phyloP scores from a whole-genome alignment of 2,329 filamentous ascomycete genomes.

The Myotisia sp. region DNA sequence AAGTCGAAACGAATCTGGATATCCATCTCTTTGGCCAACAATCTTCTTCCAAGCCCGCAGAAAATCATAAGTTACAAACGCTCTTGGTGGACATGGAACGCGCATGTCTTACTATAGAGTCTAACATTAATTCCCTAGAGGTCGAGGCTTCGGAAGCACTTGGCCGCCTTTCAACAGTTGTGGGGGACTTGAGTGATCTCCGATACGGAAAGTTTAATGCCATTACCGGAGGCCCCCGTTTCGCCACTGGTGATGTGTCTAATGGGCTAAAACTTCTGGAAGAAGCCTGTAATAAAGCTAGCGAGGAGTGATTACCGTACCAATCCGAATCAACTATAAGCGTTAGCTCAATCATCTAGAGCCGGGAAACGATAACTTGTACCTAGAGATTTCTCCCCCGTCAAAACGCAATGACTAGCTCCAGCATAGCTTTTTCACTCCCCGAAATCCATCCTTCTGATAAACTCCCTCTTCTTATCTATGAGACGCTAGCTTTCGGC shows the following conservation, averaged over 20 bases:
- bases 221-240: slow-evolving; percentile 39
- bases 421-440: too few relatives aligned
- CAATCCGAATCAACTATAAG: too few relatives aligned
- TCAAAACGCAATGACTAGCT: too few relatives aligned
- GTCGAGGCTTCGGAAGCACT: slow-evolving; percentile 48
- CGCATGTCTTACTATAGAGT: slow-evolving; percentile 51
- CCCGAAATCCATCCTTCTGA: too few relatives aligned
- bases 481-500: too few relatives aligned
- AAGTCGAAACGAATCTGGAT: slow-evolving; percentile 33
- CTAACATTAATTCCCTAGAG: slow-evolving; percentile 52
- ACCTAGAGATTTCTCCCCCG: too few relatives aligned
- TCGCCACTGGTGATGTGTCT: slow-evolving; percentile 52
- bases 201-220: slow-evolving; percentile 58
- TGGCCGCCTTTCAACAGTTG: slow-evolving; percentile 47
- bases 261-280: slow-evolving; percentile 52
- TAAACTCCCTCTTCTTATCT: too few relatives aligned
- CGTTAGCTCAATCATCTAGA: too few relatives aligned
- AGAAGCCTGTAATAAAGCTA: slow-evolving; percentile 40
- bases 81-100: slow-evolving; percentile 56
- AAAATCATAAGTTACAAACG: slow-evolving; percentile 46
- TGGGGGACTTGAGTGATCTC: slow-evolving; percentile 66
- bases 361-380: too few relatives aligned
- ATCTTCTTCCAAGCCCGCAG: slow-evolving; percentile 23
- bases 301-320: too few relatives aligned
- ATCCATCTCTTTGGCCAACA: slow-evolving; percentile 46